Percentiles rank a stretch among this genome's conserved stretches.
Evolutionary conservation across 148 eudicot genomes (phyloP).

Genomic region (Nepenthes mirabilis): DNA sequence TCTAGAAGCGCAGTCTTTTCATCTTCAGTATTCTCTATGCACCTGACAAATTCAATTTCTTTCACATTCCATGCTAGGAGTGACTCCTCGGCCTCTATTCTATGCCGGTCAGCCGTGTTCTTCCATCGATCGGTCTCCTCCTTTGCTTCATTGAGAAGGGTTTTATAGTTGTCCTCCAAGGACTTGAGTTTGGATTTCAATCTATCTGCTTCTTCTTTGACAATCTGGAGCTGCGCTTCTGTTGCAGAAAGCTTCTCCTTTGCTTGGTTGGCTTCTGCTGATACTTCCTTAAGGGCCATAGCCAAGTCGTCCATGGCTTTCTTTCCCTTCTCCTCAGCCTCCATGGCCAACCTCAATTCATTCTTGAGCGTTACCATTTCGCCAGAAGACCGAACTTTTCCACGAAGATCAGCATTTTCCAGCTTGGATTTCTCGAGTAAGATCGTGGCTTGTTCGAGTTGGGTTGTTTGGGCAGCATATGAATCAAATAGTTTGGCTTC

Average conservation of each 20-base stretch:
- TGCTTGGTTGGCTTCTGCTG: constrained; percentile 37
- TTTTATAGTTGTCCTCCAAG: constrained; percentile 30
- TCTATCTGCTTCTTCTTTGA: constrained; percentile 30
- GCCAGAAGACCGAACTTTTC: constrained; percentile 17
- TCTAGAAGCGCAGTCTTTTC: constrained; percentile 26
- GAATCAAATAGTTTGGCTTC: constrained; percentile 29
- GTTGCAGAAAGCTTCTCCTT: constrained; percentile 38
- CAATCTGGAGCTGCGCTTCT: constrained; percentile 28
- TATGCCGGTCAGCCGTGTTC: constrained; percentile 44
- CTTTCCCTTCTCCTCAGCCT: constrained; percentile 64
- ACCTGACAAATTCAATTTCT: constrained; percentile 64
- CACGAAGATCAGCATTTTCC: constrained; percentile 26
- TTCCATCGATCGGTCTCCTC: constrained; percentile 39
- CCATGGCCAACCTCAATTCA: constrained; percentile 40
- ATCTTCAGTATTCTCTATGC: constrained; percentile 64
- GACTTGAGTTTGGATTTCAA: constrained; percentile 21
- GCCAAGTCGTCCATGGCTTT: constrained; percentile 93
- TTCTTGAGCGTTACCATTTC: constrained; percentile 39
- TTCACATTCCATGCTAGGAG: constrained; percentile 59
- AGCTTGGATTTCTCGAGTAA: constrained; percentile 42
- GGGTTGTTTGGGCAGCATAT: constrained; percentile 21
- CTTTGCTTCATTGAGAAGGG: constrained; percentile 26
- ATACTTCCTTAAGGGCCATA: constrained; percentile 61
- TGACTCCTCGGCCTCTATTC: constrained; percentile 68
- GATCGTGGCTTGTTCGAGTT: constrained; percentile 35